Evolutionary conservation across 1,139 yeast genomes (phyloP), one percentile per base, ranked within the genome.

Genomic region (Candida sp.): DNA sequence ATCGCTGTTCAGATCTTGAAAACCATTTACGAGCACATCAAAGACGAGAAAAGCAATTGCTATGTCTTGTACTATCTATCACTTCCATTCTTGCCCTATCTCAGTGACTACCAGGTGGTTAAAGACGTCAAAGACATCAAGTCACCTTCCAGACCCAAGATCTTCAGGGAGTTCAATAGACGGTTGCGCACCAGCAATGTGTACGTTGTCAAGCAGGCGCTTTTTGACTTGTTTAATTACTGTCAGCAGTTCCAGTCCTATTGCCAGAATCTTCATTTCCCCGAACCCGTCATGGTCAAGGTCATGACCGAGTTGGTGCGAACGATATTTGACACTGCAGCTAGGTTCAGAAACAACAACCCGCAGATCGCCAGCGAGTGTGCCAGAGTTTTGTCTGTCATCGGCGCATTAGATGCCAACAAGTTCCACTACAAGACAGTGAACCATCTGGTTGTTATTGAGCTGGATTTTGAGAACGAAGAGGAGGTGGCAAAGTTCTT

Each of bases 351-450:
- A 53, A 74, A 70, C 26, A 71, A 69, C 12, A 77, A 80, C 50
- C 72, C 77, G 3, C 75, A 73, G 5, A 78, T 91, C 6, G 75
- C 91, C 4, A 64, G 71, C 1, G 75, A 81, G 44, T 84, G 96
- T 62, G 84, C 96, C 0, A 78, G 80, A 54, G 88, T 91, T 37
- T 71, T 94, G 12, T 88, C 97, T 1, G 68, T 85, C 38, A 75
- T 94, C 49, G 99, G 99, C 0, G 85, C 93, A 0, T 63, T 91
- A 12, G 98, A 93, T 62, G 75, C 88, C 3, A 82, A 85, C 48
- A 84, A 81, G 55, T 77, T 85, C 60, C 79, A 78, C 44, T 73
- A 83, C 48, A 77, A 79, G 43, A 69, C 81, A 3, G 70, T 76
- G 5, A 72, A 70, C 44, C 62, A 70, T 9, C 79, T 78, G 39